These are phyloP conservation scores for Aspergillus coremiiformis DNA, from an alignment of 495 filamentous ascomycete species.

Conservation along the genomic window DNA sequence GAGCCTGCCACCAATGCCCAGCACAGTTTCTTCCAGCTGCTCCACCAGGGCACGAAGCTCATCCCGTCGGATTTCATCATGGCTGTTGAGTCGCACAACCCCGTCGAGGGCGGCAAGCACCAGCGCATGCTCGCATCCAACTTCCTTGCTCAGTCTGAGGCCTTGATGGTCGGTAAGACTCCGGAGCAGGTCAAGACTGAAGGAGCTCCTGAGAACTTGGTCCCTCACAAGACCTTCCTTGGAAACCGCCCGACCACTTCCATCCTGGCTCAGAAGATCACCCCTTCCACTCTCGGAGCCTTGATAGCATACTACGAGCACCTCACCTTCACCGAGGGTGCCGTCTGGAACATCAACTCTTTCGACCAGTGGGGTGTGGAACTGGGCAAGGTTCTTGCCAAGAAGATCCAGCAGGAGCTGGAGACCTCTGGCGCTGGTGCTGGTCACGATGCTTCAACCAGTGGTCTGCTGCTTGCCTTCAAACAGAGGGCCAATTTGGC, in stretches of 20 bases:
- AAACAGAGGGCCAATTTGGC: slow-evolving; percentile 56
- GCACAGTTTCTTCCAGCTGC: slow-evolving; percentile 99
- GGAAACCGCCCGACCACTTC: slow-evolving; percentile 95
- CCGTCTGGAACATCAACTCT: slow-evolving; percentile 97
- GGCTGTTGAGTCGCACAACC: slow-evolving; percentile 93
- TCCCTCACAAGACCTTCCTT: slow-evolving; percentile 98
- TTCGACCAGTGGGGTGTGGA: slow-evolving; percentile 99
- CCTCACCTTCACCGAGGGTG: slow-evolving; percentile 94
- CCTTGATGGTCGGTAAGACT: slow-evolving; percentile 97
- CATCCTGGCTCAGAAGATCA: slow-evolving; percentile 90
- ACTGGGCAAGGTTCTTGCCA: slow-evolving; percentile 91
- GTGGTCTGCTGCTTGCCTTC: slow-evolving; percentile 81
- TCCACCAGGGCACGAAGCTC: slow-evolving; percentile 98
- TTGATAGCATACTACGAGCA: slow-evolving; percentile 99
- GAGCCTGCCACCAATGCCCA: slow-evolving; percentile 98
- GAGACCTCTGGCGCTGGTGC: slow-evolving; percentile 63
- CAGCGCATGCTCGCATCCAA: slow-evolving; percentile 98
- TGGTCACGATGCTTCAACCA: slow-evolving; percentile 79
- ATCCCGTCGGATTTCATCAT: slow-evolving; percentile 98
- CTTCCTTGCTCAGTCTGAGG: slow-evolving; percentile 96
- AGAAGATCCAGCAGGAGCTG: slow-evolving; percentile 74
- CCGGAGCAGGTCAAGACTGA: slow-evolving; percentile 83
- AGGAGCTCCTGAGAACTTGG: slow-evolving; percentile 72
- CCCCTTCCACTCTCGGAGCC: slow-evolving; percentile 85
- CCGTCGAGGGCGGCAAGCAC: slow-evolving; percentile 81